Conservation (phyloP, 345 rosid species). For the Aquilaria yunnanensis region DNA sequence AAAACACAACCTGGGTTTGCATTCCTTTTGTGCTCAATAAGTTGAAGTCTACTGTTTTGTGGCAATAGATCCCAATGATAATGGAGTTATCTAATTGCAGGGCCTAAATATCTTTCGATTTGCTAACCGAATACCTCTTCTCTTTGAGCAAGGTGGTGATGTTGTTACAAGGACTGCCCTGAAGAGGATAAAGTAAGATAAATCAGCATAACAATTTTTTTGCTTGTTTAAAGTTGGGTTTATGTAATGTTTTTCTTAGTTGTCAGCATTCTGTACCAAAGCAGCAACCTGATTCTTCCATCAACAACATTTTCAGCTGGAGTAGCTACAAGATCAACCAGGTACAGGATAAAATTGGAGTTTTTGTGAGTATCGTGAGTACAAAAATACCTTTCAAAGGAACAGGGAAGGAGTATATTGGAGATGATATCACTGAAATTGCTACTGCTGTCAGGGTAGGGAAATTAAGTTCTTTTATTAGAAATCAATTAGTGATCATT, state of each 20-base stretch:
- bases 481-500: not conserved
- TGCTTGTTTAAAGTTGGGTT: not conserved
- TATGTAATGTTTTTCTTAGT: not conserved
- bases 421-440: slow-evolving; percentile 91
- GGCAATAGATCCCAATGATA: no score
- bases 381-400: slow-evolving; percentile 98
- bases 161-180: slow-evolving; percentile 92
- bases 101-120: slow-evolving; percentile 88
- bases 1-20: no score
- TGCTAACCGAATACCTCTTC: slow-evolving; percentile 95
- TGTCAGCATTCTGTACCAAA: not conserved
- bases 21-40: no score
- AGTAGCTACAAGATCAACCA: slow-evolving; percentile 91
- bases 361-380: slow-evolving; percentile 90
- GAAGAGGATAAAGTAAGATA: slow-evolving; percentile 84
- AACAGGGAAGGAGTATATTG: slow-evolving; percentile 94
- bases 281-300: slow-evolving; percentile 5
- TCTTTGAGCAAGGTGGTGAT: slow-evolving; percentile 98
- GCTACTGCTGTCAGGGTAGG: slow-evolving; percentile 89
- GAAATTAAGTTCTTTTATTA: not conserved
- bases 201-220: not conserved
- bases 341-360: slow-evolving; percentile 83
- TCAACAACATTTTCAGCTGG: slow-evolving; percentile 52
- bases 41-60: no score
- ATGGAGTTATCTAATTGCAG: slow-evolving; percentile 28